phyloP scores from a whole-genome alignment of 495 filamentous ascomycete species.

The Aspergillus indologenus region DNA sequence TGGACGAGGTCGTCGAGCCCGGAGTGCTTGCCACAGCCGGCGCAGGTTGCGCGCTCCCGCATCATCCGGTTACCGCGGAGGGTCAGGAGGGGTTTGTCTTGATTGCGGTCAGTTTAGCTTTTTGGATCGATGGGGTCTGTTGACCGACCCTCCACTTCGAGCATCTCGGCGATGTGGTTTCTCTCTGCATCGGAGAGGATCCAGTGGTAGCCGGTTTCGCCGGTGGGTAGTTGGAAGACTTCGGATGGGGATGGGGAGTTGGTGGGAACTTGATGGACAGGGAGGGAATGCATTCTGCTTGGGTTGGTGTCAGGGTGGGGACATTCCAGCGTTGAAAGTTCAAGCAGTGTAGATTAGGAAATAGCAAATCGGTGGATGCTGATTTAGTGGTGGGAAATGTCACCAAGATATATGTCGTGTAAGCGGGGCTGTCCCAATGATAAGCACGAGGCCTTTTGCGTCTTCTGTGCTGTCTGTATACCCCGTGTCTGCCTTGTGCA shows the following conservation, averaged over 20 bases:
- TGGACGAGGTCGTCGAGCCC: background rate
- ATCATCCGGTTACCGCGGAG: background rate
- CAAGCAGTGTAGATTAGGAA: too few relatives aligned
- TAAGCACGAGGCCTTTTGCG: too few relatives aligned
- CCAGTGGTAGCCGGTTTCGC: background rate
- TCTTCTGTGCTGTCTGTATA: too few relatives aligned
- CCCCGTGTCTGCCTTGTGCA: too few relatives aligned
- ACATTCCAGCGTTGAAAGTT: too few relatives aligned
- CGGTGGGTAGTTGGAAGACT: background rate
- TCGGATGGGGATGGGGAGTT: background rate
- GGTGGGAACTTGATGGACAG: background rate
- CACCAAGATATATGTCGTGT: too few relatives aligned
- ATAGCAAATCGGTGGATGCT: too few relatives aligned
- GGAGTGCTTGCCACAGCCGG: background rate
- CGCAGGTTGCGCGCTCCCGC: background rate
- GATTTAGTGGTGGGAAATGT: too few relatives aligned
- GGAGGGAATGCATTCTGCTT: background rate
- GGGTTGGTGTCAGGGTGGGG: background rate
- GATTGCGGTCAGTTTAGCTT: too few relatives aligned
- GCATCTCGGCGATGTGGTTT: background rate
- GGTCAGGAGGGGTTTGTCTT: background rate
- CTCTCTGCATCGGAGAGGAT: background rate
- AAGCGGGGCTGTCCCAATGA: too few relatives aligned
- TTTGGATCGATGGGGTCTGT: too few relatives aligned
- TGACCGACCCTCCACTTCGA: background rate